These are phyloP conservation scores for Dendrostoma leiphaemia DNA, from an alignment of 2,329 filamentous ascomycete genomes.

Conservation along the genomic window DNA sequence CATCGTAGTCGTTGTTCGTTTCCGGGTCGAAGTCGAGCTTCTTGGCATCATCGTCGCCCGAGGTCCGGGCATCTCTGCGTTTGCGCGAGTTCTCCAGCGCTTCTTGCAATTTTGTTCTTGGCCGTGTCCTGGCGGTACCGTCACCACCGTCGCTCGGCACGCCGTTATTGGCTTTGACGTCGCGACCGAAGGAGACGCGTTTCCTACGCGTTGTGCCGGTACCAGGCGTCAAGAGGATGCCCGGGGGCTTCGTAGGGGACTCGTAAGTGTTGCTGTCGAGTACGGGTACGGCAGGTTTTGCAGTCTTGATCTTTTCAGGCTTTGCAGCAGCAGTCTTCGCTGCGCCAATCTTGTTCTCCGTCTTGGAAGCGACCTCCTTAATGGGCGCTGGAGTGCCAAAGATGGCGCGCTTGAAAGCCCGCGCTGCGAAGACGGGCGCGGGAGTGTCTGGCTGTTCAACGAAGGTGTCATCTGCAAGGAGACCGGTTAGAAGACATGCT, in stretches of 20 bases:
- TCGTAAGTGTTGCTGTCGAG: conserved; percentile 22
- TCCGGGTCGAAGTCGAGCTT: conserved; percentile 47
- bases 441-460: conserved; percentile 63
- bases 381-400: conserved; percentile 56
- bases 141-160: conserved; percentile 27
- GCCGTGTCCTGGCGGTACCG: conserved; percentile 23
- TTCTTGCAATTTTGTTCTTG: conserved; percentile 44
- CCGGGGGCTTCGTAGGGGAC: conserved; percentile 51
- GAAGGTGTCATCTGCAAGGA: conserved; percentile 39
- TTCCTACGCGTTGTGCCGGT: conserved; percentile 60
- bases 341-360: conserved; percentile 25
- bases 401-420: conserved; percentile 61
- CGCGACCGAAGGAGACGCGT: conserved; percentile 63
- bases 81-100: conserved; percentile 43
- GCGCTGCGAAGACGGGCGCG: conserved; percentile 64
- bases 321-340: conserved; percentile 24
- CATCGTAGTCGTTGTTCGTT: conserved; percentile 5
- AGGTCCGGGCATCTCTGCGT: conserved; percentile 20
- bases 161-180: conserved; percentile 41
- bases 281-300: not conserved
- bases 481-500: not conserved
- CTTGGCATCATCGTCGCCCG: conserved; percentile 43
- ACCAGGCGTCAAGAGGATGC: conserved; percentile 64
- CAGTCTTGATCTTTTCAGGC: conserved; percentile 24
- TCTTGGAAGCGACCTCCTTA: conserved; percentile 16